Conservation (phyloP, 2,329 filamentous ascomycete genomes). For the Didymellaceae sp. region DNA sequence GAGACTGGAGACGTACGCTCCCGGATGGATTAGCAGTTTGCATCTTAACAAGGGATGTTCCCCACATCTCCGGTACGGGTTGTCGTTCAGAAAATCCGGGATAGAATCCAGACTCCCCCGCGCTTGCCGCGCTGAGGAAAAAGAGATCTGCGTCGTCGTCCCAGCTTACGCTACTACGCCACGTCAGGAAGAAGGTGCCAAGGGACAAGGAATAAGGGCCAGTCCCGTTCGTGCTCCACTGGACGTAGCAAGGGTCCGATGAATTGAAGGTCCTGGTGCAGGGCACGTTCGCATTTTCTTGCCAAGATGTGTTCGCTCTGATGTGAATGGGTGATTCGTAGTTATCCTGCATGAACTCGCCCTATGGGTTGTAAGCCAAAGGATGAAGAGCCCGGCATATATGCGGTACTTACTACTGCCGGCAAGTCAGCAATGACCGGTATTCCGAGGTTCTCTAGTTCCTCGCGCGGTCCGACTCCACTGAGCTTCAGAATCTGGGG, state of each 20-base stretch:
- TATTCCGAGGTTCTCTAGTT: constrained; percentile 61
- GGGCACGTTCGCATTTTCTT: constrained; percentile 5
- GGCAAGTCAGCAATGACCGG: constrained; percentile 51
- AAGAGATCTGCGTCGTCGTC: constrained; percentile 16
- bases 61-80: constrained; percentile 27
- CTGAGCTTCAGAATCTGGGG: constrained; percentile 69
- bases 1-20: constrained; percentile 63
- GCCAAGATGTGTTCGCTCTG: constrained; percentile 33
- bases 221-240: constrained; percentile 44
- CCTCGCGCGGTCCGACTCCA: constrained; percentile 62
- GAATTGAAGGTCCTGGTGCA: constrained; percentile 40
- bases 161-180: constrained; percentile 50
- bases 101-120: constrained; percentile 47
- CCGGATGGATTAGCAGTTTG: constrained; percentile 66
- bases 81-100: constrained; percentile 53
- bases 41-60: constrained; percentile 59
- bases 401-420: background rate
- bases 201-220: constrained; percentile 51
- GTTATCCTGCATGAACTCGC: constrained; percentile 67
- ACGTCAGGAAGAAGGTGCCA: constrained; percentile 53
- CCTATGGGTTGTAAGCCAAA: background rate
- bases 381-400: background rate
- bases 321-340: constrained; percentile 55
- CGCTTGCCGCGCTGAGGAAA: constrained; percentile 14
- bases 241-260: constrained; percentile 52